Evolutionary conservation across 305 asterid species (phyloP).

Genomic region (Fraxinus latifolia): DNA sequence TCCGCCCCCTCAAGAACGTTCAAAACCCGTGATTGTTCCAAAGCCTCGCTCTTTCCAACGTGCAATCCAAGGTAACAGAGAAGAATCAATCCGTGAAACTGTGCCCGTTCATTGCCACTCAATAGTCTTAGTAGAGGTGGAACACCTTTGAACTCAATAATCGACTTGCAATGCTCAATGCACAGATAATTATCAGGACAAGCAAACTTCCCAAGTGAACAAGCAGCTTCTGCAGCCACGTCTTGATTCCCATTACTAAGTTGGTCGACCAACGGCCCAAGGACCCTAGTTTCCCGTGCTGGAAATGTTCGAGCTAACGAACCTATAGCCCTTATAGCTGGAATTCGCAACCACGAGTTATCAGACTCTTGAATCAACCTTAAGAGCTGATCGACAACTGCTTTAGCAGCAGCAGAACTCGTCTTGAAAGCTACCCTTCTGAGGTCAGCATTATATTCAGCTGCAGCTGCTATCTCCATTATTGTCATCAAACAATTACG

Average conservation of each 20-base stretch:
- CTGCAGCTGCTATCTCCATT: constrained; percentile 75
- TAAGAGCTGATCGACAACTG: constrained; percentile 82
- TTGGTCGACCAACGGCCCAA: constrained; percentile 57
- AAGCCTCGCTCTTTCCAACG: constrained; percentile 61
- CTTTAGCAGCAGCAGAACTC: constrained; percentile 78
- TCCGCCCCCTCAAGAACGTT: constrained; percentile 59
- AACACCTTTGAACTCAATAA: constrained; percentile 63
- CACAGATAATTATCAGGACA: constrained; percentile 64
- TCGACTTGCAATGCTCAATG: constrained; percentile 62
- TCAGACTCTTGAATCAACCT: constrained; percentile 50
- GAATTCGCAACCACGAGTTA: constrained; percentile 41
- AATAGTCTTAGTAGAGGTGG: constrained; percentile 50
- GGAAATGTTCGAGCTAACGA: constrained; percentile 81
- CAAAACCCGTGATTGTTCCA: constrained; percentile 63
- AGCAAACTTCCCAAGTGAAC: constrained; percentile 66
- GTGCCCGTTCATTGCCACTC: constrained; percentile 54
- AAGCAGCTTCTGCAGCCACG: constrained; percentile 65
- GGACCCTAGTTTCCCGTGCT: constrained; percentile 69
- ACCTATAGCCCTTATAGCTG: constrained; percentile 65
- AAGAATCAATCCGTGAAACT: constrained; percentile 54
- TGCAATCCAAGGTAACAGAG: constrained; percentile 64
- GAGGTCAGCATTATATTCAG: constrained; percentile 68
- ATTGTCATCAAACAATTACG: constrained; percentile 69
- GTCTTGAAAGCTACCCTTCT: constrained; percentile 76
- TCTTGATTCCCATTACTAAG: constrained; percentile 57